Conservation (phyloP, 768 basidiomycete species). For the Jaapia argillacea region DNA sequence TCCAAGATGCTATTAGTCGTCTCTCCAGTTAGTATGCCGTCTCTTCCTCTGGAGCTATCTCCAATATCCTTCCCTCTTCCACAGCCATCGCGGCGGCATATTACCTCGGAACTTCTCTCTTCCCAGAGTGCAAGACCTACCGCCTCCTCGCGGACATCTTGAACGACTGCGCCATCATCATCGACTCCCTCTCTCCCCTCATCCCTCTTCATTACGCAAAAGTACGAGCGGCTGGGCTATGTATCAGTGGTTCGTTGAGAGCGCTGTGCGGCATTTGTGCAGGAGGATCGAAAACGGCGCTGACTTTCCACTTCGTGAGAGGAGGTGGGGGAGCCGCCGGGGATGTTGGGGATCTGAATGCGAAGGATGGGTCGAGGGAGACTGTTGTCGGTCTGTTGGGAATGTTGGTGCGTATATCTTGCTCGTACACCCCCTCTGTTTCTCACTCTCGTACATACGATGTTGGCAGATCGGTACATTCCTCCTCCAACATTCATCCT, state of each 20-base stretch:
- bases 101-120: conserved; percentile 51
- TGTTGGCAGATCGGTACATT: conserved; percentile 41
- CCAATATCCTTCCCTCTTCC: not conserved
- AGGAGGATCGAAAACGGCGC: conserved; percentile 60
- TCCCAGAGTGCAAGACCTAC: conserved; percentile 63
- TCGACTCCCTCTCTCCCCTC: conserved; percentile 52
- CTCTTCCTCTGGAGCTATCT: too few relatives aligned
- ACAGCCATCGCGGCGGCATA: conserved; percentile 57
- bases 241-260: conserved; percentile 47
- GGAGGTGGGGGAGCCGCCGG: conserved; percentile 34
- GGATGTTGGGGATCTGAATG: conserved; percentile 62
- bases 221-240: conserved; percentile 38
- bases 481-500: conserved; percentile 46
- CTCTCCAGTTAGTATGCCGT: conserved; percentile 40
- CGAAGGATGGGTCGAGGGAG: conserved; percentile 65
- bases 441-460: conserved; percentile 1
- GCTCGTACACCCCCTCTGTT: not conserved
- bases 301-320: conserved; percentile 56
- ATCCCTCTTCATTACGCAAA: conserved; percentile 30
- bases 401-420: conserved; percentile 42
- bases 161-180: conserved; percentile 49
- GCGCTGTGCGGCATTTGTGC: conserved; percentile 56
- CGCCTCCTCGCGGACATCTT: conserved; percentile 57
- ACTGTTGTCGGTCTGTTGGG: conserved; percentile 59
- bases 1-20: conserved; percentile 56